Evolutionary conservation across 306 rosid species (phyloP), one percentile per base, ranked within the genome.

Genomic region (Lathyrus tuberosus): DNA sequence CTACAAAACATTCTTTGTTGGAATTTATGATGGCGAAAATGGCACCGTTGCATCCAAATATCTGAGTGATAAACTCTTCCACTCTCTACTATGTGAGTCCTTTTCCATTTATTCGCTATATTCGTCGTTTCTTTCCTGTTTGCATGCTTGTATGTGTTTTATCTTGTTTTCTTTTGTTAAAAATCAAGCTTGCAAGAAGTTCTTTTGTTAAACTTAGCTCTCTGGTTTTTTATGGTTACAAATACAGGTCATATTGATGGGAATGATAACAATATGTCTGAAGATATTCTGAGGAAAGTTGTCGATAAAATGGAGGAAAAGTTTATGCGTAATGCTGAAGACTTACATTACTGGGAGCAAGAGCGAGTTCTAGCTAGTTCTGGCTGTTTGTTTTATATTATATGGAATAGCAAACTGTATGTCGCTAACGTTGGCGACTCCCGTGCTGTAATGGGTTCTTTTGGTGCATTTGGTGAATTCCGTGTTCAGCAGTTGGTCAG

Each of bases 341-440:
- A 79, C 57, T 40, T 63, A 31, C 75, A 67, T 75, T 73, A 62
- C 17, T 52, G 72, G 65, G 76, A 76, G 69, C 85, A 85, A 14
- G 5, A 20, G 40, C 68, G 87, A 46, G 91, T 86, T 51, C 70
- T 75, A 10, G 20, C 77, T 9, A 96, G 96, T 14, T 85, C 96
- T 14, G 87, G 90, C 76, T 85, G 89, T 76, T 89, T 86, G 67
- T 80, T 52, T 78, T 88, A 88, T 72, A 73, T 84, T 47, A 75
- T 91, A 59, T 91, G 86, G 86, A 85, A 62, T 42, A 84, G 89
- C 10, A 79, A 70, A 20, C 66, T 85, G 22, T 72, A 67, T 69
- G 37, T 89, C 20, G 88, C 89, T 62, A 89, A 87, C 30, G 33
- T 91, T 48, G 97, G 97, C 17, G 94, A 89, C 52, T 87, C 90